Conservation (phyloP, 257 asterid species). For the Solanum rostratum region DNA sequence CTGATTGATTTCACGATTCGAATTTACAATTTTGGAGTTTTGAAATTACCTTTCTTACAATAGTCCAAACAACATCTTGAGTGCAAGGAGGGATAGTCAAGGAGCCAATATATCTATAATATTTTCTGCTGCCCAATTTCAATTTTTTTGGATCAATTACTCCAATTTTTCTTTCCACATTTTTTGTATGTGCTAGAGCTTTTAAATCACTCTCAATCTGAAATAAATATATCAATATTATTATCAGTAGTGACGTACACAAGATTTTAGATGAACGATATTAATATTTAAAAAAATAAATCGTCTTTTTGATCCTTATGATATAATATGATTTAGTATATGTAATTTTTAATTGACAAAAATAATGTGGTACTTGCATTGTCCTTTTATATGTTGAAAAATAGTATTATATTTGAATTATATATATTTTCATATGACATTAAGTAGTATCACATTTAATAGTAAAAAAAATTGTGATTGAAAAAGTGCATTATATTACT, state of each 20-base stretch:
- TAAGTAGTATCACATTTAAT: too few species aligned
- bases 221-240: background rate
- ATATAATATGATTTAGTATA: too few species aligned
- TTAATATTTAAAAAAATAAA: too few species aligned
- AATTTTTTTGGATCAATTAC: constrained; percentile 26
- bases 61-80: constrained; percentile 41
- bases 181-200: constrained; percentile 3
- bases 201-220: constrained; percentile 25
- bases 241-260: background rate
- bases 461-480: too few species aligned
- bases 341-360: too few species aligned
- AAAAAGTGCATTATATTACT: too few species aligned
- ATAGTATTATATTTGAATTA: too few species aligned
- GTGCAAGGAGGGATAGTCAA: constrained; percentile 72
- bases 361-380: too few species aligned
- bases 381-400: too few species aligned
- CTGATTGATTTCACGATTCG: background rate
- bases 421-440: too few species aligned
- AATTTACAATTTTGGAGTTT: background rate
- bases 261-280: background rate
- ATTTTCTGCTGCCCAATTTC: constrained; percentile 36
- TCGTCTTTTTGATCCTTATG: too few species aligned
- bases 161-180: constrained; percentile 22
- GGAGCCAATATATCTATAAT: constrained; percentile 54
- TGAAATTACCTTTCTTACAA: constrained; percentile 26